A percentile compares a stretch with the other conserved stretches of the same genome.
Evolutionary conservation across 805 yeast genomes (phyloP).

Genomic region (Yarrowia osloensis): DNA sequence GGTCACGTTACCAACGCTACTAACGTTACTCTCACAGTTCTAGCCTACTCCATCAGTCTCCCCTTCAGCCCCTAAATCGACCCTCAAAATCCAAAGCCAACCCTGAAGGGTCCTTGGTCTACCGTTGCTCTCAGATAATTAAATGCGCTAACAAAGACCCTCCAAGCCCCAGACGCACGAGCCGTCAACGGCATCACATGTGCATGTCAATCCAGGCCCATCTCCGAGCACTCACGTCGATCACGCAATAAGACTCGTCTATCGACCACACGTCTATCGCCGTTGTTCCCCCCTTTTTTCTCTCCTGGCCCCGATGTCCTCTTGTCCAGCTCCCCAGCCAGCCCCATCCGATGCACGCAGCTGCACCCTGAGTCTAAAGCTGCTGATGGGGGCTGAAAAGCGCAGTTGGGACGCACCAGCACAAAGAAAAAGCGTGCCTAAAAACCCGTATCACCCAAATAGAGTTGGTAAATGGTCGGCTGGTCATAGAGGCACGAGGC

Average conservation of each 20-base stretch:
- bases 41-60: too few relatives aligned
- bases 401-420: background rate
- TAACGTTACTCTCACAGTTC: too few relatives aligned
- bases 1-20: too few relatives aligned
- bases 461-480: conserved; percentile 11
- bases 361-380: background rate
- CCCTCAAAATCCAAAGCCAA: too few relatives aligned
- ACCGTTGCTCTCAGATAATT: too few relatives aligned
- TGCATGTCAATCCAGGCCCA: background rate
- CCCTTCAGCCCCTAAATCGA: too few relatives aligned
- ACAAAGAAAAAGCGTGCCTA: background rate
- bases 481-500: background rate
- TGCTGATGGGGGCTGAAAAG: conserved; percentile 17
- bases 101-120: too few relatives aligned
- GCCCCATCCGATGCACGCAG: background rate
- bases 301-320: too few relatives aligned
- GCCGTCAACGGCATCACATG: background rate
- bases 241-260: background rate
- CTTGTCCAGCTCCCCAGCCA: background rate
- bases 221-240: background rate
- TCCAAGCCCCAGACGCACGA: too few relatives aligned
- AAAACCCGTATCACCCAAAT: background rate
- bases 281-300: background rate
- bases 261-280: background rate
- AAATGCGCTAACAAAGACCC: too few relatives aligned